Base-by-base conservation (phyloP, 495 filamentous ascomycete genomes). In the Oleoguttula mirabilis region DNA sequence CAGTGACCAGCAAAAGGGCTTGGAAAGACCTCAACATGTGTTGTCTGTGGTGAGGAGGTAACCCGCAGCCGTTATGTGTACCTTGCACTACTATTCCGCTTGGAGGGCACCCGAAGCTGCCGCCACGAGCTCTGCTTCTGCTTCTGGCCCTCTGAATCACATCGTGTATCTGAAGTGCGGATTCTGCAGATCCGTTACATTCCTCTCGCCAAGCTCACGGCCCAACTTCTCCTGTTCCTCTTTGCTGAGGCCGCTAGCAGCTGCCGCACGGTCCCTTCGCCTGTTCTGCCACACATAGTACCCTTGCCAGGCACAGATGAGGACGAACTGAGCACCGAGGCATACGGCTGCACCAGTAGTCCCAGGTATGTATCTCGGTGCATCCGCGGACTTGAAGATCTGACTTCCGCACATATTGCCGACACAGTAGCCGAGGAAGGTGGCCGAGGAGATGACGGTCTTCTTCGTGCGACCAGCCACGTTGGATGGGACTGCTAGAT, bases 81-180 rank as follows among this genome's bases (percentile, higher is more conserved):
- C n/a, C n/a, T n/a, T n/a, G n/a, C n/a, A n/a, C n/a, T n/a, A n/a
- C n/a, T n/a, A n/a, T n/a, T n/a, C n/a, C n/a, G n/a, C n/a, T n/a
- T n/a, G n/a, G n/a, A n/a, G n/a, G n/a, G n/a, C n/a, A n/a, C n/a
- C n/a, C n/a, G n/a, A n/a, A n/a, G n/a, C n/a, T n/a, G n/a, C n/a
- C n/a, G n/a, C n/a, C n/a, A n/a, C n/a, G n/a, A n/a, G n/a, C n/a
- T n/a, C n/a, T n/a, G n/a, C n/a, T n/a, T n/a, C n/a, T n/a, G n/a
- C n/a, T n/a, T n/a, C n/a, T n/a, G n/a, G n/a, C n/a, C n/a, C n/a
- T n/a, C n/a, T n/a, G n/a, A n/a, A 30, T 35, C 32, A 35, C 14
- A 37, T n/a, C 21, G 55, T 57, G 48, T 53, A 52, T 46, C 60
- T 67, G 45, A 72, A 57, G 23, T 51, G 55, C 21, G 43, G 34